These are phyloP conservation scores for Starmera amethionina DNA, from an alignment of 805 yeast genomes.

Conservation along the genomic window DNA sequence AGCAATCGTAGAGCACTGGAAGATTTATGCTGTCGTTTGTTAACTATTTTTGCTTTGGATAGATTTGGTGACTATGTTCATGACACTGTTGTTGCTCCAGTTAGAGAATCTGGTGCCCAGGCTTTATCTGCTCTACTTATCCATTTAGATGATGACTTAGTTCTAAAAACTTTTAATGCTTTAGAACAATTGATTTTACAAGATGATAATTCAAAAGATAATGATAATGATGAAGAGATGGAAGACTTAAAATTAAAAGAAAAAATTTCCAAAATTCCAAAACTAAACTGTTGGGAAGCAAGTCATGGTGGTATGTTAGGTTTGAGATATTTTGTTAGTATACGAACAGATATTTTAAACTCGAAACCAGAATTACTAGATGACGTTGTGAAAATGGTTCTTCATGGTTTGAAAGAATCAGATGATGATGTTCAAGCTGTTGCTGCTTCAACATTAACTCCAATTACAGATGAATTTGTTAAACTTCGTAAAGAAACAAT, in stretches of 20 bases:
- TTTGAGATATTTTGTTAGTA: slow-evolving; percentile 81
- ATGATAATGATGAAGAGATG: background rate
- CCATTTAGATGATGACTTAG: slow-evolving; percentile 50
- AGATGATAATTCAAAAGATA: slow-evolving; percentile 9
- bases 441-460: slow-evolving; percentile 86
- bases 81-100: slow-evolving; percentile 98
- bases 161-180: slow-evolving; percentile 52
- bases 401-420: slow-evolving; percentile 69
- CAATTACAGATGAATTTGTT: slow-evolving; percentile 86
- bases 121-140: slow-evolving; percentile 79
- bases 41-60: slow-evolving; percentile 85
- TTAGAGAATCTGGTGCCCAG: slow-evolving; percentile 93
- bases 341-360: slow-evolving; percentile 69
- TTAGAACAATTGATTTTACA: slow-evolving; percentile 67
- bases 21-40: slow-evolving; percentile 76
- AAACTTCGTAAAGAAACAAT: slow-evolving; percentile 40
- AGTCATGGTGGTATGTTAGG: slow-evolving; percentile 98
- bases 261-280: slow-evolving; percentile 15
- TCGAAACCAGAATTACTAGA: slow-evolving; percentile 47
- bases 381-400: slow-evolving; percentile 71
- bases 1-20: slow-evolving; percentile 67
- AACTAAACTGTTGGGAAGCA: slow-evolving; percentile 83
- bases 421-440: slow-evolving; percentile 98
- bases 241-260: background rate
- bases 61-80: slow-evolving; percentile 95